Evolutionary conservation across 192 early-diverging fungal genomes (phyloP).

Genomic region (Diversispora epigaea): DNA sequence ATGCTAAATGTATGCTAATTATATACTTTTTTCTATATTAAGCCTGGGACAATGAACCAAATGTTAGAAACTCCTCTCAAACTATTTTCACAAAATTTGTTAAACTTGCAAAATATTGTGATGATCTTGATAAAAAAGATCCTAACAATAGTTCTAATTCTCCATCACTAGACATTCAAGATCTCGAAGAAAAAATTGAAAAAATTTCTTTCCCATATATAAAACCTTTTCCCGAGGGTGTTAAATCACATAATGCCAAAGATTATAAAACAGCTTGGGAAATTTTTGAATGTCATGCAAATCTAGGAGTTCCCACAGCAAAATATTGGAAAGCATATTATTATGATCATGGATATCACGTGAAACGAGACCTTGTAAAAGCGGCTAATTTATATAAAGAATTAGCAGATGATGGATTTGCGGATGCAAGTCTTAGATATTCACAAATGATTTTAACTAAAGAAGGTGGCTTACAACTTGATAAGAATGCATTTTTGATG

Average conservation of each 20-base stretch:
- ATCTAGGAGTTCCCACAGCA: background rate
- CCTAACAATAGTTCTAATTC: no score
- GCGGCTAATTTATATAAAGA: background rate
- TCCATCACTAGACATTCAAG: no score
- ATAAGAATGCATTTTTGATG: background rate
- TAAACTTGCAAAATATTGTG: background rate
- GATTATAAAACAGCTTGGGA: constrained; percentile 6
- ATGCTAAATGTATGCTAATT: background rate
- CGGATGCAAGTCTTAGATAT: background rate
- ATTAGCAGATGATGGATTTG: background rate
- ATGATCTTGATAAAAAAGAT: no score
- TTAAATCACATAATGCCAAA: background rate
- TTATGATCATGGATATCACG: background rate
- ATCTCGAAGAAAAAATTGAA: no score
- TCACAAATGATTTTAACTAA: no score
- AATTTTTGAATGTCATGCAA: background rate
- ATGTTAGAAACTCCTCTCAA: background rate
- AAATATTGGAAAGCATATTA: constrained; percentile 13
- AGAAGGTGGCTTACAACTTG: background rate
- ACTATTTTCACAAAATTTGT: background rate
- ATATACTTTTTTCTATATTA: background rate
- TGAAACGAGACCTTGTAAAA: background rate
- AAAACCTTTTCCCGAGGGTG: background rate
- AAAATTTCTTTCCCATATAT: no score
- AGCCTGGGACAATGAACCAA: constrained; percentile 18